phyloP scores from a whole-genome alignment of 2,329 filamentous ascomycete genomes.

The Pseudocercospora fijiensis region DNA sequence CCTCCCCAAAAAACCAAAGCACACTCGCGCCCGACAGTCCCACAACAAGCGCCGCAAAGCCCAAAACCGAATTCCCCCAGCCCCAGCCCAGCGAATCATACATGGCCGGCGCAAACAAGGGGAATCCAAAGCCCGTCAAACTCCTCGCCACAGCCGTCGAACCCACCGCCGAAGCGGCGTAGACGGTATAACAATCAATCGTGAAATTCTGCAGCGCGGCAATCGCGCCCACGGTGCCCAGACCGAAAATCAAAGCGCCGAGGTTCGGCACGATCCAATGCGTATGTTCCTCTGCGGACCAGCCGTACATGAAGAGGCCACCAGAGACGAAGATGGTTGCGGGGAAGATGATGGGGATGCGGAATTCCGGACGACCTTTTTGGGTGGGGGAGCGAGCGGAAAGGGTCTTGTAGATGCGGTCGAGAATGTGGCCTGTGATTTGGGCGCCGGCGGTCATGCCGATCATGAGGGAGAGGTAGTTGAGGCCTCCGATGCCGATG shows the following conservation, averaged over 20 bases:
- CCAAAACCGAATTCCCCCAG: constrained; percentile 55
- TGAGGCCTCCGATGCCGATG: constrained; percentile 34
- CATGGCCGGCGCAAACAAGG: constrained; percentile 57
- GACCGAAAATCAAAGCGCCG: constrained; percentile 54
- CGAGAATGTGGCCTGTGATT: constrained; percentile 31
- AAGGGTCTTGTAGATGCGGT: constrained; percentile 33
- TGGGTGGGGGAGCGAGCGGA: constrained; percentile 21
- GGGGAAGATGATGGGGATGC: constrained; percentile 53
- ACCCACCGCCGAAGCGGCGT: constrained; percentile 51
- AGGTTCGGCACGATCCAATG: constrained; percentile 62
- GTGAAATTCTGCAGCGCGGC: constrained; percentile 60
- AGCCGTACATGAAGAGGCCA: constrained; percentile 59
- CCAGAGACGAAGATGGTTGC: constrained; percentile 52
- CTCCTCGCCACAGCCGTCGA: constrained; percentile 56
- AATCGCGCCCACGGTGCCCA: constrained; percentile 54
- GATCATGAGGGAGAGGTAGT: constrained; percentile 34
- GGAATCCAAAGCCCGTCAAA: constrained; percentile 57
- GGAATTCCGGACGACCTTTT: constrained; percentile 42
- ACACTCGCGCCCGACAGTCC: constrained; percentile 49
- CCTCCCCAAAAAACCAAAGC: constrained; percentile 41
- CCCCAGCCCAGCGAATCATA: constrained; percentile 46
- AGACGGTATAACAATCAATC: constrained; percentile 52
- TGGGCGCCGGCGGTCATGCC: constrained; percentile 42
- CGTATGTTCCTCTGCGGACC: constrained; percentile 49
- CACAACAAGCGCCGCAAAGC: constrained; percentile 53